Evolutionary conservation across 2,329 filamentous ascomycete species (phyloP), one percentile per base, ranked within the genome.

Genomic region (Talaromyces sp.): DNA sequence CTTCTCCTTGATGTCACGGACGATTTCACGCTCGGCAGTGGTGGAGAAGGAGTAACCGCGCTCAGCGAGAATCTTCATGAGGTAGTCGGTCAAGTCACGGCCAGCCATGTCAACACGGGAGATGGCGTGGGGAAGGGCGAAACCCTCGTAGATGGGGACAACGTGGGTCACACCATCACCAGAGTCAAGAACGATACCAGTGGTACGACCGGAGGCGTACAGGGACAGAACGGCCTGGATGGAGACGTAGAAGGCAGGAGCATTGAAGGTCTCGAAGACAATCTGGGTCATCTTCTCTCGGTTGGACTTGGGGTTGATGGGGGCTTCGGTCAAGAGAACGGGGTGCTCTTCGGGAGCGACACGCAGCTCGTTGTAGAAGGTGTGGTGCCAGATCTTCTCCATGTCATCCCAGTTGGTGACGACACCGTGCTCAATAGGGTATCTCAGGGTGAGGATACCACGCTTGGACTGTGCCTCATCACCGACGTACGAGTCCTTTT

Each of bases 201-300:
- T 99, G 83, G 95, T 98, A 93, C 95, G 95, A 89, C 95, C 95
- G 77, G 95, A 99, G 75, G 95, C 95, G 85, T 99, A 99, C 80
- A 99, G 90, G 68, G 95, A 99, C 75, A 99, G 88, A 70, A 99
- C 95, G 79, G 95, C 95, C 88, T 98, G 93, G 82, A 99, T 99
- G 77, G 95, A 98, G 85, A 99, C 95, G 88, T 99, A 99, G 89
- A 99, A 98, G 73, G 95, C 95, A 72, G 95, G 95, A 75, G 95
- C 93, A 86, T 99, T 98, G 89, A 99, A 99, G 75, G 95, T 99
- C 89, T 99, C 95, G 86, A 99, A 99, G 81, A 99, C 93, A 71
- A 99, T 99, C 86, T 99, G 95, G 73, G 95, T 98, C 95, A 99
- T 99, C 92, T 99, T 99, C 88, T 99, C 95, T 89, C 95, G 91